These are phyloP conservation scores for Glycine latifolia DNA, from an alignment of 306 rosid species.

Conservation along the genomic window DNA sequence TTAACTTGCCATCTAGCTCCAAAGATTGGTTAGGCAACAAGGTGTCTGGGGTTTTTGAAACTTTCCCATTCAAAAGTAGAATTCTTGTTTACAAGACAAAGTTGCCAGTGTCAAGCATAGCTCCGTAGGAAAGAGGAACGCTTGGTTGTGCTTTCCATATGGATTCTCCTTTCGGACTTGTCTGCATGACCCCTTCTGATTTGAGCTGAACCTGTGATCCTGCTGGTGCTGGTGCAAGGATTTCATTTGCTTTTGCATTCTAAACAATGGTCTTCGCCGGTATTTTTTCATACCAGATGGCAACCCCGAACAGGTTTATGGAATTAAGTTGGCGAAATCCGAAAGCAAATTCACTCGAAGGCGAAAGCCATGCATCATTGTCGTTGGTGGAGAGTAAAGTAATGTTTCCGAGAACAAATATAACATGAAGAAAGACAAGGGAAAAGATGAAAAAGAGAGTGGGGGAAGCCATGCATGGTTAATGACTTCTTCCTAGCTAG, in stretches of 20 bases:
- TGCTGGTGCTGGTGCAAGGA: neutral
- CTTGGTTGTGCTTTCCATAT: constrained; percentile 39
- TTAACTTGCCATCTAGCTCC: neutral
- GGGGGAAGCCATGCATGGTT: too few species aligned
- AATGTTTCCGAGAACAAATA: constrained; percentile 9
- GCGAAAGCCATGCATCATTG: constrained; percentile 45
- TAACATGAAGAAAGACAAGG: neutral
- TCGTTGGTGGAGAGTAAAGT: constrained; percentile 34
- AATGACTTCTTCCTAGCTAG: too few species aligned
- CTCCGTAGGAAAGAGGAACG: constrained; percentile 40
- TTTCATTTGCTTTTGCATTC: constrained; percentile 38
- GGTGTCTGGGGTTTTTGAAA: constrained; percentile 67
- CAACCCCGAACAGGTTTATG: constrained; percentile 47
- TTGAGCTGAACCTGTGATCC: constrained; percentile 50
- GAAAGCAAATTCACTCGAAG: constrained; percentile 61
- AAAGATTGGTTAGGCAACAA: constrained; percentile 62
- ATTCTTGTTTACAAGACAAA: constrained; percentile 50
- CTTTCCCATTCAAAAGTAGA: constrained; percentile 58
- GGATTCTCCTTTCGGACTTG: constrained; percentile 28
- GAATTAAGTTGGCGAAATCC: constrained; percentile 49
- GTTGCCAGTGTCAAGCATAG: constrained; percentile 64
- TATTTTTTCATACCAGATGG: constrained; percentile 61
- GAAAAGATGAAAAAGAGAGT: too few species aligned
- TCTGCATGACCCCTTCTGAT: constrained; percentile 43
- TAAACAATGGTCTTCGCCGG: constrained; percentile 55